Percentiles rank a stretch among this genome's conserved stretches.
These are phyloP conservation scores for Phytophthora idaei DNA, from an alignment of 352 stramenopile species.

Conservation along the genomic window DNA sequence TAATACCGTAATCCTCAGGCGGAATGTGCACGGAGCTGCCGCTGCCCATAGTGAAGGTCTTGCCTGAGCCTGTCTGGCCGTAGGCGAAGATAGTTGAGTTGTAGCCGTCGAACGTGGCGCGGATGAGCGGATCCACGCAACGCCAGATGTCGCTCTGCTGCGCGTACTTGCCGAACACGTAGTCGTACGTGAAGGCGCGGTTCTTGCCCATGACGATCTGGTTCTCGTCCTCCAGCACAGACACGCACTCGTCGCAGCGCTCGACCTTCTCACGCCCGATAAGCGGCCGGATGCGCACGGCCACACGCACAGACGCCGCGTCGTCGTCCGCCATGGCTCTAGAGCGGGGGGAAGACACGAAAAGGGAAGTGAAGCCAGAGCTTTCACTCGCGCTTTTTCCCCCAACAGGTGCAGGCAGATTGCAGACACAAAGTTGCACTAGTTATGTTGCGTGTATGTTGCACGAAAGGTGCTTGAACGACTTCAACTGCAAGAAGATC, in stretches of 20 bases:
- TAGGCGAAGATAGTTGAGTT: slow-evolving; percentile 92
- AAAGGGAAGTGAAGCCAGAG: slow-evolving; percentile 5
- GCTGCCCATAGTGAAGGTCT: slow-evolving; percentile 91
- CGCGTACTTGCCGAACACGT: slow-evolving; percentile 86
- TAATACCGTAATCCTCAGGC: slow-evolving; percentile 87
- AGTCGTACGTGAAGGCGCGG: slow-evolving; percentile 91
- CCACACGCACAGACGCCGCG: slow-evolving; percentile 75
- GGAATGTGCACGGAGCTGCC: slow-evolving; percentile 81
- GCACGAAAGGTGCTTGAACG: slow-evolving; percentile 1
- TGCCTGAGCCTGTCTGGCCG: slow-evolving; percentile 86
- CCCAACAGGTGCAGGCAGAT: slow-evolving; percentile 1
- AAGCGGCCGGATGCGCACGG: slow-evolving; percentile 85
- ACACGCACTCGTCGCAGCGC: slow-evolving; percentile 87
- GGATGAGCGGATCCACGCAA: slow-evolving; percentile 83
- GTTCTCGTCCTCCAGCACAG: slow-evolving; percentile 78
- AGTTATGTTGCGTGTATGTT: slow-evolving; percentile 16
- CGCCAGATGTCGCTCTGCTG: slow-evolving; percentile 87
- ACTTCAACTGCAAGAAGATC: slow-evolving; percentile 8
- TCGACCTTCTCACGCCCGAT: slow-evolving; percentile 90
- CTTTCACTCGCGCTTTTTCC: slow-evolving; percentile 1
- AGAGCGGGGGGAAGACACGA: neutral
- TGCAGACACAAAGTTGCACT: slow-evolving; percentile 19
- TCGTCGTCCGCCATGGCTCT: slow-evolving; percentile 52
- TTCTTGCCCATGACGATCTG: slow-evolving; percentile 91
- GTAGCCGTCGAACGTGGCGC: slow-evolving; percentile 88